phyloP scores from a whole-genome alignment of 345 rosid species.

The Brassica juncea region DNA sequence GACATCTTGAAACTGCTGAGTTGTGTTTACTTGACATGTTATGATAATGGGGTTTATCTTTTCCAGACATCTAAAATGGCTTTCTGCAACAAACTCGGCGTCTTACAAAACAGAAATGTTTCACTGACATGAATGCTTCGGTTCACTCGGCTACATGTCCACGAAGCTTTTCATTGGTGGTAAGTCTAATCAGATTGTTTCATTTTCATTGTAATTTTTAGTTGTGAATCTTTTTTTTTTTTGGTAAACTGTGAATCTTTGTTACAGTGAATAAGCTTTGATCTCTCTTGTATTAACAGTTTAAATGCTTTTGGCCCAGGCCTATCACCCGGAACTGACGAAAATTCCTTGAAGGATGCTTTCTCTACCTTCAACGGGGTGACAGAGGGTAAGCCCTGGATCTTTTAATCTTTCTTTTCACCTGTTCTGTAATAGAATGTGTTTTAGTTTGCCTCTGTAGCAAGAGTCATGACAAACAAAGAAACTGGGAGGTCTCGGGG shows the following conservation, averaged over 20 bases:
- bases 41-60: background rate
- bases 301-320: conserved; percentile 34
- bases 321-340: conserved; percentile 49
- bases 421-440: background rate
- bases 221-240: too few relatives aligned
- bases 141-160: conserved; percentile 53
- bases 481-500: conserved; percentile 69
- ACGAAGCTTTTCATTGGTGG: conserved; percentile 48
- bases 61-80: conserved; percentile 56
- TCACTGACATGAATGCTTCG: conserved; percentile 55
- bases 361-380: conserved; percentile 52
- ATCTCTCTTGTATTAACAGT: background rate
- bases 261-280: too few relatives aligned
- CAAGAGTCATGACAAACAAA: conserved; percentile 60
- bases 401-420: background rate
- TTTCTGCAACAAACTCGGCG: conserved; percentile 53
- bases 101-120: conserved; percentile 45
- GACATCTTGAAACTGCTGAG: background rate
- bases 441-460: conserved; percentile 38
- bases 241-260: background rate
- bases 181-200: background rate
- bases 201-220: background rate
- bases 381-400: conserved; percentile 44
- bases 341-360: conserved; percentile 48
- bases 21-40: background rate